phyloP scores from a whole-genome alignment of 139 green algal genomes.

The Desmodesmus armatus region DNA sequence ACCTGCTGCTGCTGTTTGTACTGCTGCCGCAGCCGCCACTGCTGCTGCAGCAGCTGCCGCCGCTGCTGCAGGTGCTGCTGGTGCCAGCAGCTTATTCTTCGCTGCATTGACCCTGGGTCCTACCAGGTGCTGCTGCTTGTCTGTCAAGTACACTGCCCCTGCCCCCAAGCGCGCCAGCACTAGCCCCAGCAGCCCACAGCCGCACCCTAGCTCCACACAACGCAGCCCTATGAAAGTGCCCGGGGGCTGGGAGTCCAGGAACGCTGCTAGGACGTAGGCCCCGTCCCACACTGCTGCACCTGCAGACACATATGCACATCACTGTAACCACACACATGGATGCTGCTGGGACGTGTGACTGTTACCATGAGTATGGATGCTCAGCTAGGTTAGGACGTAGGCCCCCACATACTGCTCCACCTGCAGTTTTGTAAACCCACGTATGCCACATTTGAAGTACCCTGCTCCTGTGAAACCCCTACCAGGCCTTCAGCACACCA shows the following conservation, averaged over 20 bases:
- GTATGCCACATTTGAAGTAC: too few species aligned
- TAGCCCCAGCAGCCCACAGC: slow-evolving; percentile 25
- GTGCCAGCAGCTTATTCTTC: slow-evolving; percentile 37
- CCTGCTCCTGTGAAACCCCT: too few species aligned
- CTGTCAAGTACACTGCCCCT: slow-evolving; percentile 34
- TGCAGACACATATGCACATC: too few species aligned
- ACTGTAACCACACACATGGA: too few species aligned
- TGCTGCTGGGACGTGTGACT: too few species aligned
- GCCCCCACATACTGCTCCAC: too few species aligned
- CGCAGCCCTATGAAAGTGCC: slow-evolving; percentile 16
- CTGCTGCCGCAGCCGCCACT: not conserved
- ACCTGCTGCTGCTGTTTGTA: not conserved
- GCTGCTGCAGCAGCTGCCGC: not conserved
- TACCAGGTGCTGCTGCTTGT: slow-evolving; percentile 31
- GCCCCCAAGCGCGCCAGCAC: slow-evolving; percentile 29
- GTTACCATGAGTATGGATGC: too few species aligned
- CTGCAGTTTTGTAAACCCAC: too few species aligned
- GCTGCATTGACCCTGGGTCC: slow-evolving; percentile 34
- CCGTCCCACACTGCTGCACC: slow-evolving; percentile 31
- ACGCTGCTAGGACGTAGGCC: slow-evolving; percentile 34
- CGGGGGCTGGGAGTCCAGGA: slow-evolving; percentile 28
- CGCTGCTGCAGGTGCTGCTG: not conserved
- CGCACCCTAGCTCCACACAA: slow-evolving; percentile 16
- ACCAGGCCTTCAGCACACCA: too few species aligned
- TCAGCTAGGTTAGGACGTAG: too few species aligned